A percentile compares a stretch with the other conserved stretches of the same genome.
Conservation (phyloP, 306 rosid genomes). For the Ochetophila trinervis region DNA sequence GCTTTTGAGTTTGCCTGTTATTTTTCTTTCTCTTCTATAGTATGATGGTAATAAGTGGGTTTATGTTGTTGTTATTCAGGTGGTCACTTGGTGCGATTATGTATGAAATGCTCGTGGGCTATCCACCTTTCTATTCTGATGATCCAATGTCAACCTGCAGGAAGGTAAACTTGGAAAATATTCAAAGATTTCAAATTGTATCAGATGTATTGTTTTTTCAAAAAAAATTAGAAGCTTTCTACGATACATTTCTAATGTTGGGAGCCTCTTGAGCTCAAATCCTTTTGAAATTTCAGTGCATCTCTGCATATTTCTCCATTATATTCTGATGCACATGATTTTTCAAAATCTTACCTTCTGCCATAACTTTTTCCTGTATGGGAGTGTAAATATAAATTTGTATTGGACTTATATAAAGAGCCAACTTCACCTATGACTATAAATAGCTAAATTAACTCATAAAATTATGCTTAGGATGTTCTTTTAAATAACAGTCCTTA, state of each 20-base stretch:
- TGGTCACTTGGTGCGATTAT: slow-evolving; percentile 99
- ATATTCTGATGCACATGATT: neutral
- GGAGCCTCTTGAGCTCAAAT: neutral
- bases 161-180: slow-evolving; percentile 51
- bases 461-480: too few relatives aligned
- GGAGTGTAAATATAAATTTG: too few relatives aligned
- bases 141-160: slow-evolving; percentile 98
- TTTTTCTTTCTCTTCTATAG: too few relatives aligned
- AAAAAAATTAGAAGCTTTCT: neutral
- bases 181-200: slow-evolving; percentile 3
- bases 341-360: too few relatives aligned
- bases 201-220: neutral
- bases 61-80: slow-evolving; percentile 47
- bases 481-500: neutral
- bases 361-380: too few relatives aligned
- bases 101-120: slow-evolving; percentile 98
- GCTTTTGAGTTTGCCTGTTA: too few relatives aligned
- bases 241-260: neutral
- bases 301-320: slow-evolving; percentile 4
- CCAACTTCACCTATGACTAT: too few relatives aligned
- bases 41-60: slow-evolving; percentile 10
- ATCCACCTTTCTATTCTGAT: slow-evolving; percentile 97
- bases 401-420: too few relatives aligned
- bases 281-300: slow-evolving; percentile 14
- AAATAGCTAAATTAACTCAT: too few relatives aligned